Evolutionary conservation across 257 asterid genomes (phyloP), one percentile per base, ranked within the genome.

Genomic region (Nicotiana tomentosiformis): DNA sequence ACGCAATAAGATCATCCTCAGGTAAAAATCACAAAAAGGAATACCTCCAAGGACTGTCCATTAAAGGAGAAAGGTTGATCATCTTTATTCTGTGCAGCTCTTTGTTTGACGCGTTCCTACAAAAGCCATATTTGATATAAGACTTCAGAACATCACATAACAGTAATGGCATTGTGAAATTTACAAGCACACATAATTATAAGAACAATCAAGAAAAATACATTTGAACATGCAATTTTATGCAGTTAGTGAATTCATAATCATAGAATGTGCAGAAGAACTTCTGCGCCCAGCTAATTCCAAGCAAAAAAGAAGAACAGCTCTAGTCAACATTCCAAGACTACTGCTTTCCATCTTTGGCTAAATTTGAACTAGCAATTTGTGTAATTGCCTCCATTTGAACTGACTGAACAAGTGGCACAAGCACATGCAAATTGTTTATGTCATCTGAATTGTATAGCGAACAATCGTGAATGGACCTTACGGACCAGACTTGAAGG

Each of bases 61-160:
- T 92, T 82, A 81, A 90, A 86, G 66, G 90, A 80, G 89, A 89
- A 87, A 83, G 87, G 91, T 86, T 87, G 91, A 76, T 86, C 88
- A 74, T 93, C 96, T 82, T 87, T 90, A 57, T 90, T 84, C 83
- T 81, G 89, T 81, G 85, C 77, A 77, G 89, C 89, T 91, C 98
- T 91, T 85, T 91, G 90, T 86, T 91, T 91, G 84, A 95, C 93
- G 62, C 99, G 98, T 85, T 91, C 96, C 97, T 95, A 94, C 84
- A 91, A 81, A 83, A 56, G 46, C 80, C 80, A 76, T 51, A 58
- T 76, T 49, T 46, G 39, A 46, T 58, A 49, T 74, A 51, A 33
- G 17, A 5, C 26, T 66, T 51, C 80, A 51, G 46, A 74, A 51
- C 43, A 51, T 76, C 29, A 72, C 20, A 23, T 72, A 49, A 20